Evolutionary conservation across 352 stramenopile species (phyloP).

Genomic region (Discostella stelligera): DNA sequence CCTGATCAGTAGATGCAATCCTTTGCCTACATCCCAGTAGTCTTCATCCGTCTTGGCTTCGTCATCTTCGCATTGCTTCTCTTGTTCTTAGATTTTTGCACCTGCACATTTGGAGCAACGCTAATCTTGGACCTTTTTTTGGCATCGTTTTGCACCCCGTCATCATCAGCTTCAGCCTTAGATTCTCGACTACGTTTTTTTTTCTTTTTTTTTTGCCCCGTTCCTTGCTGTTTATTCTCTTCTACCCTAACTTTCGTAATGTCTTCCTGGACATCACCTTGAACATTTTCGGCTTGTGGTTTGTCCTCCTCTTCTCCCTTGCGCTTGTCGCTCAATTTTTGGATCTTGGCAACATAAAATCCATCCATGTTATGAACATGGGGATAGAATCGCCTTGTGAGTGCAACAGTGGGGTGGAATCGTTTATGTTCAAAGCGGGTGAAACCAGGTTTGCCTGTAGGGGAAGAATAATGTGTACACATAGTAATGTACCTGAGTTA

Average conservation of each 20-base stretch:
- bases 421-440: slow-evolving; percentile 93
- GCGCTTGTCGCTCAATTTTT: slow-evolving; percentile 94
- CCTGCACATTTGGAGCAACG: slow-evolving; percentile 24
- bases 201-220: slow-evolving; percentile 37
- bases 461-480: background rate
- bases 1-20: background rate
- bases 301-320: slow-evolving; percentile 85
- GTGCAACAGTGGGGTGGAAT: slow-evolving; percentile 95
- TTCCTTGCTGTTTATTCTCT: slow-evolving; percentile 44
- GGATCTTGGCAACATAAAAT: slow-evolving; percentile 99
- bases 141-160: slow-evolving; percentile 27
- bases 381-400: slow-evolving; percentile 97
- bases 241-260: slow-evolving; percentile 80
- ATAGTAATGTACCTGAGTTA: background rate
- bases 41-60: slow-evolving; percentile 66
- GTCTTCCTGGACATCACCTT: slow-evolving; percentile 85
- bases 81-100: slow-evolving; percentile 56
- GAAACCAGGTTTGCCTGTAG: slow-evolving; percentile 77
- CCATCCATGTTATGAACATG: slow-evolving; percentile 99
- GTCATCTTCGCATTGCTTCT: slow-evolving; percentile 76
- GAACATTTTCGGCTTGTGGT: slow-evolving; percentile 69
- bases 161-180: slow-evolving; percentile 27
- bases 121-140: slow-evolving; percentile 56
- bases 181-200: slow-evolving; percentile 54
- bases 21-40: slow-evolving; percentile 41